A percentile compares a stretch with the other conserved stretches of the same genome.
phyloP scores from a whole-genome alignment of 805 yeast genomes.

The Ogataea trehalophila region DNA sequence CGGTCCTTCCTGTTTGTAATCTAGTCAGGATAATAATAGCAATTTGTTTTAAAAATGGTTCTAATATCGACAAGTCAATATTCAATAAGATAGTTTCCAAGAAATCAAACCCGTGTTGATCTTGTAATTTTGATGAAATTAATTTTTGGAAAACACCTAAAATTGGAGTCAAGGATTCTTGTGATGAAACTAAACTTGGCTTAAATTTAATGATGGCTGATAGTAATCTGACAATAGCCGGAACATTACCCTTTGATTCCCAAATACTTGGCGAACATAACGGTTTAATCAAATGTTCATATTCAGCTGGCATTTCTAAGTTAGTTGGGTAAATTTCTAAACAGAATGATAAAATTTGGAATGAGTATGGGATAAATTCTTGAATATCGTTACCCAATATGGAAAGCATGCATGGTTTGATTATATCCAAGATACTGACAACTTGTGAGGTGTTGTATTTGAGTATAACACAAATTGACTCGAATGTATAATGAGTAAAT shows the following conservation, averaged over 20 bases:
- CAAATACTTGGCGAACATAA: constrained; percentile 85
- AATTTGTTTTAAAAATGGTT: constrained; percentile 61
- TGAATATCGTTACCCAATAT: constrained; percentile 81
- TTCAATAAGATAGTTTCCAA: constrained; percentile 61
- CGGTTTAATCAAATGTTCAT: constrained; percentile 68
- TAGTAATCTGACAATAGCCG: constrained; percentile 82
- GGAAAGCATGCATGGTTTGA: constrained; percentile 62
- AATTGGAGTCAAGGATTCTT: constrained; percentile 59
- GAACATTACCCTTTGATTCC: constrained; percentile 91
- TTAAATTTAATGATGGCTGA: constrained; percentile 57
- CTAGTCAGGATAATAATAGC: constrained; percentile 75
- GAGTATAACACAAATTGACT: constrained; percentile 73
- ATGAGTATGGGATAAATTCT: constrained; percentile 89
- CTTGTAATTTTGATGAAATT: constrained; percentile 79
- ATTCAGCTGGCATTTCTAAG: constrained; percentile 56
- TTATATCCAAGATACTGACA: constrained; percentile 40
- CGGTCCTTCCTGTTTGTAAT: constrained; percentile 76
- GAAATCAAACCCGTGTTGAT: constrained; percentile 78
- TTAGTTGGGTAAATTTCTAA: constrained; percentile 54
- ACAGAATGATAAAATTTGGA: constrained; percentile 81
- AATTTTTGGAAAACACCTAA: constrained; percentile 96
- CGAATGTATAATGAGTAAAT: constrained; percentile 87
- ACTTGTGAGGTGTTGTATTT: constrained; percentile 40
- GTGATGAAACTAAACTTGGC: constrained; percentile 34
- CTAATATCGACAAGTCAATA: constrained; percentile 46